phyloP scores from a whole-genome alignment of 495 filamentous ascomycete species.

The Emericellopsis terricola region DNA sequence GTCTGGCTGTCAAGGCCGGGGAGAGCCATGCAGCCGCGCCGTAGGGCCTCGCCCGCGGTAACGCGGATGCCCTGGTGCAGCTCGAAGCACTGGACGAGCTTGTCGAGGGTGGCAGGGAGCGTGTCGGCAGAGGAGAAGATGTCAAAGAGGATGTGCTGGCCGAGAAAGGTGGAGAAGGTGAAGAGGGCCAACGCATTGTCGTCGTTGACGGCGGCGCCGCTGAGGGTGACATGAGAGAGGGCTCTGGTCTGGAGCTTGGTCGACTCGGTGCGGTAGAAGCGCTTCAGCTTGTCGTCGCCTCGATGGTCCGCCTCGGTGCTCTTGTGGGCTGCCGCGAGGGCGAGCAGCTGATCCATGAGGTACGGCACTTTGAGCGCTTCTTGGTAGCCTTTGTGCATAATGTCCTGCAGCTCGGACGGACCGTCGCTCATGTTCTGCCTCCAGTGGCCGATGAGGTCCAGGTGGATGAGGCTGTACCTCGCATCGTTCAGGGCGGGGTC shows the following conservation, averaged over 20 bases:
- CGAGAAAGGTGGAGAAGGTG: conserved; percentile 24
- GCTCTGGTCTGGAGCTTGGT: conserved; percentile 22
- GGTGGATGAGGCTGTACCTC: conserved; percentile 10
- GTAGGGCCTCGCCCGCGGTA: conserved; percentile 11
- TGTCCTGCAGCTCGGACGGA: neutral
- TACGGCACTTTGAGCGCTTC: conserved; percentile 16
- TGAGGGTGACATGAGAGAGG: conserved; percentile 14
- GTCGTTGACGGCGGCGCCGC: conserved; percentile 6
- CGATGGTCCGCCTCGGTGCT: conserved; percentile 10
- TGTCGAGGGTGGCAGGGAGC: conserved; percentile 19
- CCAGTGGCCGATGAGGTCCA: conserved; percentile 12
- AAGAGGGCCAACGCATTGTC: conserved; percentile 21
- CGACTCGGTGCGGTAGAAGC: conserved; percentile 18
- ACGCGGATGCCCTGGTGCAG: conserved; percentile 21
- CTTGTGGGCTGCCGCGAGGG: conserved; percentile 22
- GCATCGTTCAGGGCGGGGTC: neutral
- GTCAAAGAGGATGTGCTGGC: conserved; percentile 24
- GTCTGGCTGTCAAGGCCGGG: too few relatives aligned
- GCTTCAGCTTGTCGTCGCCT: too few relatives aligned
- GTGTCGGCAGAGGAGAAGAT: conserved; percentile 5
- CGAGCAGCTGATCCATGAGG: conserved; percentile 24
- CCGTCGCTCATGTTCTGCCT: conserved; percentile 1
- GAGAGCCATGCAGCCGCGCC: too few relatives aligned
- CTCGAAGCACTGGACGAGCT: conserved; percentile 18
- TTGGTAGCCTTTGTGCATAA: conserved; percentile 2